These are phyloP conservation scores for Hygrocybe coccinea DNA, from an alignment of 768 basidiomycete species.

Conservation along the genomic window DNA sequence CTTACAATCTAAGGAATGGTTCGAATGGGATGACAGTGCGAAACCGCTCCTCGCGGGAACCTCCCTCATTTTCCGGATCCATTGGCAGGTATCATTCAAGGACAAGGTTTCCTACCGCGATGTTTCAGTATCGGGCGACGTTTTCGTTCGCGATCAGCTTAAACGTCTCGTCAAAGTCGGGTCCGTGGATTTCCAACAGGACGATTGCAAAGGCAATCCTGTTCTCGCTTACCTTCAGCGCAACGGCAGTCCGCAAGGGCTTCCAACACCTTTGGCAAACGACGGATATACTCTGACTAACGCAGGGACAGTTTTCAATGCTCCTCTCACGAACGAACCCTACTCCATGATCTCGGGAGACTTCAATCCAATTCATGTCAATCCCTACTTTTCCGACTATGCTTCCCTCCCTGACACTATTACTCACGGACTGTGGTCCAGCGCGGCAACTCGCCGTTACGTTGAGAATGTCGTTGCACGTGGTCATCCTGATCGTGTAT, in stretches of 20 bases:
- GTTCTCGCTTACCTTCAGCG: conserved; percentile 91
- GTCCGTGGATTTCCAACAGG: conserved; percentile 79
- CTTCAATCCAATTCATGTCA: conserved; percentile 98
- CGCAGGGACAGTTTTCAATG: conserved; percentile 61
- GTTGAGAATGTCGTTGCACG: conserved; percentile 93
- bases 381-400: conserved; percentile 95
- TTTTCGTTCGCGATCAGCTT: conserved; percentile 83
- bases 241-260: conserved; percentile 76
- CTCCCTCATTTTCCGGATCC: conserved; percentile 82
- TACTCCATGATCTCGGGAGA: conserved; percentile 96
- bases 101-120: conserved; percentile 81
- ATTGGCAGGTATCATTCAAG: conserved; percentile 85
- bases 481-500: conserved; percentile 86
- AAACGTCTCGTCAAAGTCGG: conserved; percentile 88
- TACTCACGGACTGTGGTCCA: conserved; percentile 96
- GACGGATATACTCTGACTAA: conserved; percentile 83
- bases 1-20: conserved; percentile 95
- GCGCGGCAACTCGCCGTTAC: conserved; percentile 87
- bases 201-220: conserved; percentile 88
- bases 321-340: conserved; percentile 90
- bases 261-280: conserved; percentile 69
- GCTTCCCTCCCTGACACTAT: conserved; percentile 93
- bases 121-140: conserved; percentile 76
- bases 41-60: conserved; percentile 75
- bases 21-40: conserved; percentile 85